Percentiles rank a stretch among this genome's conserved stretches.
These are phyloP conservation scores for Russula compacta DNA, from an alignment of 768 basidiomycete genomes.

Conservation along the genomic window DNA sequence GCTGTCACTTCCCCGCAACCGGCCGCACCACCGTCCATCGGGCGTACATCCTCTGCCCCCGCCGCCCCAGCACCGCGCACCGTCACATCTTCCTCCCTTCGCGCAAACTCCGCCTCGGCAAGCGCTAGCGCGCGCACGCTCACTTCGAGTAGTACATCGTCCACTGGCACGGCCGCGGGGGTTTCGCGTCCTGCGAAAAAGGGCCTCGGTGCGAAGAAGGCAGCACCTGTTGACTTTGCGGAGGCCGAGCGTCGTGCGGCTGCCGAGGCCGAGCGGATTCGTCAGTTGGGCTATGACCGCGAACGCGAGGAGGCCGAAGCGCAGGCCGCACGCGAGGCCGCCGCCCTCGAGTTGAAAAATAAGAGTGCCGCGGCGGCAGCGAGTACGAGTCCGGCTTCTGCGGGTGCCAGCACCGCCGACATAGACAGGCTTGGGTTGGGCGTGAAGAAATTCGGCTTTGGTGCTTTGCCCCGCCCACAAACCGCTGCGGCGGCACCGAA, in stretches of 20 bases:
- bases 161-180: conserved; percentile 23
- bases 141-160: conserved; percentile 28
- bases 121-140: conserved; percentile 38
- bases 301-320: conserved; percentile 79
- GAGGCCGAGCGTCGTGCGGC: conserved; percentile 85
- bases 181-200: conserved; percentile 65
- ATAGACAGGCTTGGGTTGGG: conserved; percentile 55
- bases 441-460: conserved; percentile 77
- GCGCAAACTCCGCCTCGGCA: conserved; percentile 37
- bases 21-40: conserved; percentile 7
- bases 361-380: conserved; percentile 28
- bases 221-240: conserved; percentile 81
- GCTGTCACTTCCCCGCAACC: conserved; percentile 21
- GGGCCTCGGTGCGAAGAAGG: conserved; percentile 79
- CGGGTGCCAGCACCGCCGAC: conserved; percentile 39
- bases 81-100: conserved; percentile 54
- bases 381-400: conserved; percentile 25
- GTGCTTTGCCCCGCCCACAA: conserved; percentile 60
- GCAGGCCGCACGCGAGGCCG: conserved; percentile 54
- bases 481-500: conserved; percentile 39
- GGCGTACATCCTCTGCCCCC: conserved; percentile 22
- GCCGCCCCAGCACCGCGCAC: conserved; percentile 46
- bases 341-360: conserved; percentile 32
- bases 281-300: conserved; percentile 86
- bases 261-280: conserved; percentile 89